Base-by-base conservation (phyloP, 352 stramenopile species). In the Phytophthora crassamura region DNA sequence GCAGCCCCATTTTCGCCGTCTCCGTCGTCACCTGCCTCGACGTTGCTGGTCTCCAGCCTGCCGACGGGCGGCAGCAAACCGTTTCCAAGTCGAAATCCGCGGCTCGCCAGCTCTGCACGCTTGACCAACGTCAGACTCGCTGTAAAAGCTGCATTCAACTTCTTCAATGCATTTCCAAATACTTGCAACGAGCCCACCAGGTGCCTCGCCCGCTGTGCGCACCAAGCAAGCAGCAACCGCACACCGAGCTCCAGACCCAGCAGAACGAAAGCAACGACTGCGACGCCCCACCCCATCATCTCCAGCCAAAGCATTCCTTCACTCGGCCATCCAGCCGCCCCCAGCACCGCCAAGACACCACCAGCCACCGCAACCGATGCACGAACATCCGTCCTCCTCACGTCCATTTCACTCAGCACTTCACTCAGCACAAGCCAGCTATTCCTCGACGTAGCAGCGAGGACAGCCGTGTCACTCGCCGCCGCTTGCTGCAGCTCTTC, bases 41-140 rank as follows among this genome's bases (percentile, higher is more conserved):
- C 18, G 16, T 36, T 41, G 34, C 5, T 53, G 8, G 53, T 55
- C 33, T 91, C 83, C 7, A 91, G 66, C 2, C 83, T 77, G 3
- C 77, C 79, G 25, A 91, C 59, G 5, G 83, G 81, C 1, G 83
- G 84, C 10, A 92, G 59, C 30, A 75, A 62, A 15, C 74, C 53
- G 15, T 43, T 28, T 10, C 79, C 79, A 9, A 92, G 64, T 7
- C 72, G 75, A 46, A 86, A 90, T 2, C 81, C 81, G 22, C 76
- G 73, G 40, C 73, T 75, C 7, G 76, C 79, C 25, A 88, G 35
- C 49, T 92, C 84, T 9, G 75, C 80, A 20, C 75, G 80, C 64
- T 92, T 92, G 36, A 90, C 64, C 10, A 86, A 20, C 15, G 72
- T 66, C 33, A 92, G 42, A 56, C 56, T 78, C 7, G 36, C 25